Percentiles rank a stretch among this genome's conserved stretches.
phyloP scores from a whole-genome alignment of 805 yeast species.

The Maudiozyma barnettii region DNA sequence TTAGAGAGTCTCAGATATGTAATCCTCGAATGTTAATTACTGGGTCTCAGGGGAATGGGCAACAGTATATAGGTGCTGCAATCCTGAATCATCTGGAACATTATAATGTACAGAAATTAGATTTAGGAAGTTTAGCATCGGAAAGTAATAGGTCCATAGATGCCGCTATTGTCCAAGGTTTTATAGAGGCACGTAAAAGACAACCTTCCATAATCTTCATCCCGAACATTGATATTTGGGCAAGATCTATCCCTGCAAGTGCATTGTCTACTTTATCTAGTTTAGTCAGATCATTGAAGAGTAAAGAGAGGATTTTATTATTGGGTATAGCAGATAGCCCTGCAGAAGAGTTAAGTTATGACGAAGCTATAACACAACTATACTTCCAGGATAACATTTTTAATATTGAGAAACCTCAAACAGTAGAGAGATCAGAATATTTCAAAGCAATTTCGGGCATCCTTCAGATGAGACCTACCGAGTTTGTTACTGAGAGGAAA shows the following conservation, averaged over 20 bases:
- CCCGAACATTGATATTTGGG: conserved; percentile 77
- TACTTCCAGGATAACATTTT: conserved; percentile 35
- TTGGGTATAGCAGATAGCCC: conserved; percentile 59
- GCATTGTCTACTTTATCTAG: conserved; percentile 66
- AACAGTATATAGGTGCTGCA: conserved; percentile 75
- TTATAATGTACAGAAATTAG: conserved; percentile 78
- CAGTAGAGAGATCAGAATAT: conserved; percentile 42
- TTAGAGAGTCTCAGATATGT: conserved; percentile 55
- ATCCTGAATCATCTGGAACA: conserved; percentile 78
- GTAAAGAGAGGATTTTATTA: conserved; percentile 65
- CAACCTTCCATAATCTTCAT: conserved; percentile 79
- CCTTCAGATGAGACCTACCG: conserved; percentile 56
- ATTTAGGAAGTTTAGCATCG: conserved; percentile 63
- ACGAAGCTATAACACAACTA: conserved; percentile 16
- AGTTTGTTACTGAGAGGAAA: conserved; percentile 55
- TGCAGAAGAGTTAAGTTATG: conserved; percentile 32
- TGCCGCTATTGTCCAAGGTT: conserved; percentile 69
- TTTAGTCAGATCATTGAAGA: conserved; percentile 54
- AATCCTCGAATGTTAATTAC: conserved; percentile 71
- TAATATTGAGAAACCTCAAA: conserved; percentile 40
- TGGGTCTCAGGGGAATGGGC: conserved; percentile 78
- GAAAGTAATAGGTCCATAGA: conserved; percentile 80
- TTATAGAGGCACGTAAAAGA: conserved; percentile 81
- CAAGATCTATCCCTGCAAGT: conserved; percentile 52
- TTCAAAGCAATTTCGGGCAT: conserved; percentile 48